Percentiles rank a stretch among this genome's conserved stretches.
phyloP scores from a whole-genome alignment of 805 yeast genomes.

The Sugiyamaella marilandica region DNA sequence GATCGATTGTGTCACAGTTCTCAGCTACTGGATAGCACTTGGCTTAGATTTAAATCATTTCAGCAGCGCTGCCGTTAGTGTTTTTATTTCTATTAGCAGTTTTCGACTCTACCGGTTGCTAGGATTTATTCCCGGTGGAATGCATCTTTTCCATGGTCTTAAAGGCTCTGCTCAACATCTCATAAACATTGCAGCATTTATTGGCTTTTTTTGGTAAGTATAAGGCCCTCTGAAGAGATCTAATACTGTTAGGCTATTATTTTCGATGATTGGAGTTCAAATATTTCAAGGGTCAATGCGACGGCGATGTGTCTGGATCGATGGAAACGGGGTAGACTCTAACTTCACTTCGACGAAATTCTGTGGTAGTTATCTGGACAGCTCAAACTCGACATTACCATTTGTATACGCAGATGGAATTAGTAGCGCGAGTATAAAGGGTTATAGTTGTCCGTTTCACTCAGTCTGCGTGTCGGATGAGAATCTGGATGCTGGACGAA shows the following conservation, averaged over 20 bases:
- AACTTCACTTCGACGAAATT: constrained; percentile 55
- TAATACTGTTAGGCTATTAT: constrained; percentile 42
- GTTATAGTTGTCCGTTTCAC: constrained; percentile 72
- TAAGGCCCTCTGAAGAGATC: constrained; percentile 22
- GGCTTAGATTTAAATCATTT: constrained; percentile 45
- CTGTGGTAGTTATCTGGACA: constrained; percentile 75
- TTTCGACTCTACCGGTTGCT: constrained; percentile 65
- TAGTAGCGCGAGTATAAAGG: constrained; percentile 48
- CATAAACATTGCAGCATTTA: constrained; percentile 65
- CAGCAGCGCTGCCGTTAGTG: constrained; percentile 49
- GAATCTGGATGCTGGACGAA: constrained; percentile 66
- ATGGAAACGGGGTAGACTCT: constrained; percentile 60
- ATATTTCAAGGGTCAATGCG: constrained; percentile 78
- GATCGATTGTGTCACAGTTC: too few relatives aligned
- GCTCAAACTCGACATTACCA: constrained; percentile 44
- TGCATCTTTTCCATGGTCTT: constrained; percentile 61
- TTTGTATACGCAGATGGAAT: constrained; percentile 48
- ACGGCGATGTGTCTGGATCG: constrained; percentile 82
- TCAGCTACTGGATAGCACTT: constrained; percentile 67
- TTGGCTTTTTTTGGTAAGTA: constrained; percentile 60
- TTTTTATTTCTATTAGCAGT: constrained; percentile 69
- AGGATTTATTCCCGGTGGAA: constrained; percentile 68
- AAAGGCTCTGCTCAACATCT: constrained; percentile 69
- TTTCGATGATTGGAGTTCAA: constrained; percentile 83
- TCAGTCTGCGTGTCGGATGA: constrained; percentile 57